Base-by-base conservation (phyloP, 495 filamentous ascomycete species). In the Penicillium bovifimosum region DNA sequence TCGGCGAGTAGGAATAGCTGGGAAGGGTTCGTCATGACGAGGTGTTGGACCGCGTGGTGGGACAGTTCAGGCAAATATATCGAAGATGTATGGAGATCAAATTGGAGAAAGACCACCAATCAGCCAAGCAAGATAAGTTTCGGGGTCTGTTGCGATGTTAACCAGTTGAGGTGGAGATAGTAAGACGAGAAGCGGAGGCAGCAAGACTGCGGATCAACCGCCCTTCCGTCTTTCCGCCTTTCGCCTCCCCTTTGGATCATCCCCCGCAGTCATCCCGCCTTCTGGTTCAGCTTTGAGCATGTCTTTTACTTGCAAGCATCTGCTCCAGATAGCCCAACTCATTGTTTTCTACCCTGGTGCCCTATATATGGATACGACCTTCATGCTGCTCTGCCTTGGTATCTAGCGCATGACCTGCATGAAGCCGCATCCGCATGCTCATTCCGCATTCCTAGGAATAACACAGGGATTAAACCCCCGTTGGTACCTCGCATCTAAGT, bases 1-100 rank as follows among this genome's bases (percentile, higher is more conserved):
- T 81, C 76, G 52, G 75, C 77, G 52, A 80, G 70, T 27, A 81
- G 72, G 62, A 79, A 78, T 27, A 79, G 70, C 48, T 81, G 77
- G 16, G 72, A 73, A 41, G 78, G 70, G 48, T 77, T 83, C 50
- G 82, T 69, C 82, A 85, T 87, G 41, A 60, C 67, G 70, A 53
- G 53, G 44, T 41, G 41, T 36, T 43, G 26, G 41, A 16, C 9
- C 20, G 13, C 27, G n/a, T 14, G 27, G 11, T 48, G 43, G 48
- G 50, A 45, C 20, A 24, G 32, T 39, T 52, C 4, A 36, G 33
- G 13, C 38, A 26, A 33, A 44, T 40, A 10, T n/a, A 34, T 32
- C 8, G 50, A 41, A 31, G 46, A 50, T 32, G 47, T 42, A 13
- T 44, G 29, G 28, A 29, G 41, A 31, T 49, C 54, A 51, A 16